Base-by-base conservation (phyloP, 1,284 basidiomycete genomes). In the Schizophyllum commune region DNA sequence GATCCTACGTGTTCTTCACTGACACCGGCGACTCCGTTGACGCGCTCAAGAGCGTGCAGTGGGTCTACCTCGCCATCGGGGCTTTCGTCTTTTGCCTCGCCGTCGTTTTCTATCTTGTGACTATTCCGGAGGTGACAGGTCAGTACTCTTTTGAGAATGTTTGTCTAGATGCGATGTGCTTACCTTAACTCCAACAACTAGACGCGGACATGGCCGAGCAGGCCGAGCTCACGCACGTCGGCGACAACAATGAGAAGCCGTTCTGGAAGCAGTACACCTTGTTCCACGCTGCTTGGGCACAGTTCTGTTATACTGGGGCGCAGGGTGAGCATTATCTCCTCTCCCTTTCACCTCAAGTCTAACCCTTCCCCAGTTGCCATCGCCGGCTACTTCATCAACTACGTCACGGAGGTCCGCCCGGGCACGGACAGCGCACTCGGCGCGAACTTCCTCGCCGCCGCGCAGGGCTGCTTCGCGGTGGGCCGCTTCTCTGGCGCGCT, bases 111-210 rank as follows among this genome's bases (percentile, higher is more conserved):
- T 74, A 71, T 59, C 69, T 73, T 60, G 69, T 69, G 3, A 69
- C 66, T 8, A 74, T 74, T 32, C 73, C 73, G 13, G 73, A 74
- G 64, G 72, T 74, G 39, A 74, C 73, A 52, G 72, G 72, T 70
- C 17, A 0, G 68, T 63, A 32, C 53, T 15, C 17, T 1, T 56
- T 32, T 27, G 27, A 2, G 27, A 5, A 27, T 27, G 27, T 5
- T 27, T 27, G 27, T 27, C 27, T 2, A 27, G 51, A 52, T 17
- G 22, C 57, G 47, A 15, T 27, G 15, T 34, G 8, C 17, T 20
- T 53, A 32, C 27, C 19, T 52, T 15, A 3, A 15, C 52, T 53
- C 4, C 15, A 52, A 55, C 39, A 27, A 8, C 17, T 51, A 73
- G 73, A 73, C 60, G 67, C 69, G 32, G 73, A 74, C 64, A 74